Evolutionary conservation across 2,329 filamentous ascomycete species (phyloP), one percentile per base, ranked within the genome.

Genomic region (Immersiporthe knoxdaviesiana): DNA sequence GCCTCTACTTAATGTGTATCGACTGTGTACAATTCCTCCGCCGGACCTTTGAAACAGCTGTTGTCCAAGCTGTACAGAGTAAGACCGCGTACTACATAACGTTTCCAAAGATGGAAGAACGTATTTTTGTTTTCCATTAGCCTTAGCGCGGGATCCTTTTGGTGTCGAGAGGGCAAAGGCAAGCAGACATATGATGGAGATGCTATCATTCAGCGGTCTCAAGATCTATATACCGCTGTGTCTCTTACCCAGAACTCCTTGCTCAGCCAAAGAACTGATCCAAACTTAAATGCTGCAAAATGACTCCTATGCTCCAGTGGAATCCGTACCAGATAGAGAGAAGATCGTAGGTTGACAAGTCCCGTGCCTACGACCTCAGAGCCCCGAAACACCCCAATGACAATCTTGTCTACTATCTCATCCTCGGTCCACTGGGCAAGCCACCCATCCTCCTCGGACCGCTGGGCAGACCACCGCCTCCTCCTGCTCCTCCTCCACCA

Each of bases 381-480:
- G 12, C 44, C 8, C 27, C n/a, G n/a, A 2, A n/a, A 5, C 32
- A 3, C 32, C 30, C 12, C n/a, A 39, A 5, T 16, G 16, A 14
- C 41, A 18, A 12, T 27, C 18, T 58, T 39, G 12, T 54, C 63
- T 14, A 32, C 67, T 69, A 84, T 75, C 82, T 77, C 79, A 81
- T 83, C 66, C 82, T 73, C 18, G 77, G 78, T 2, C 75, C 76
- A 54, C 74, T 79, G 11, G 81, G 79, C 54, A 80, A 68, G 14
- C 79, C 79, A 18, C 77, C 67, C 27, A 68, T 64, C 63, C 77
- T 79, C 72, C 82, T 77, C 7, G 84, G 83, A n/a, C 83, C 83
- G 68, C 79, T 81, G 1, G 84, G 83, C 65, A 85, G 73, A 18
- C 84, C 84, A 68, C 75, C 74, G 18, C 35, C 76, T 77, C 14